phyloP scores from a whole-genome alignment of 2,329 filamentous ascomycete species.

The Tolypocladium sp. region DNA sequence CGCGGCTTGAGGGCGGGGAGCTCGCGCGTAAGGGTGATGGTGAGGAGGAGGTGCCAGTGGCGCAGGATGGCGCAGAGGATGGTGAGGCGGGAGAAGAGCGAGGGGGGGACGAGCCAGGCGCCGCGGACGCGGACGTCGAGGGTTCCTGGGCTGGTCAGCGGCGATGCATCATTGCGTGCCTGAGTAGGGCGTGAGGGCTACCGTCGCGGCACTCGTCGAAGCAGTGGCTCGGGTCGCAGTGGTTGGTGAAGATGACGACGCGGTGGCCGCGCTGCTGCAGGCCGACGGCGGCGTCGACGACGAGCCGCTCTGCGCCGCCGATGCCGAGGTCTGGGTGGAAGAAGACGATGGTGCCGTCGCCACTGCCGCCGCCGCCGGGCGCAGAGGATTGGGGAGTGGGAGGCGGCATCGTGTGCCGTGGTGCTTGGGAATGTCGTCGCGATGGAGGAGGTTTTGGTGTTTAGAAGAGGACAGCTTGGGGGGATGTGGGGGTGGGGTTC shows the following conservation, averaged over 20 bases:
- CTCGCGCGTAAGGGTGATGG: constrained; percentile 54
- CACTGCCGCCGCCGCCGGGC: neutral
- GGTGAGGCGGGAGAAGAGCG: constrained; percentile 69
- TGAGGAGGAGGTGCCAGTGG: constrained; percentile 73
- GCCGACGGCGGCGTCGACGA: constrained; percentile 89
- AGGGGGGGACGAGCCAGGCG: constrained; percentile 68
- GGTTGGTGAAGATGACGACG: constrained; percentile 89
- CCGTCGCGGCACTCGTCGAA: constrained; percentile 95
- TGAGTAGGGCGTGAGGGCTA: too few relatives aligned
- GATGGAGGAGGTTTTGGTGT: neutral
- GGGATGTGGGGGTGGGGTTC: neutral
- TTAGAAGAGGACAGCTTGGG: neutral
- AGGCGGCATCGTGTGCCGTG: neutral
- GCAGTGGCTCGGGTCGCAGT: constrained; percentile 84
- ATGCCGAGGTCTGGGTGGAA: constrained; percentile 96
- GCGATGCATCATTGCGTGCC: too few relatives aligned
- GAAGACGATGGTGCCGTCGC: constrained; percentile 61
- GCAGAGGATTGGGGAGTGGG: neutral
- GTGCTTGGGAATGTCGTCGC: too few relatives aligned
- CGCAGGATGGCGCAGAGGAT: constrained; percentile 89
- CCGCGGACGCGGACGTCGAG: constrained; percentile 89
- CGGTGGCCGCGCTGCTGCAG: constrained; percentile 78
- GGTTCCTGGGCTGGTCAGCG: too few relatives aligned
- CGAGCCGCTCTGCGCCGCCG: constrained; percentile 85
- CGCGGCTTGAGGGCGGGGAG: constrained; percentile 54